Conservation (phyloP, 768 basidiomycete genomes). For the Kwoniella sp. region DNA sequence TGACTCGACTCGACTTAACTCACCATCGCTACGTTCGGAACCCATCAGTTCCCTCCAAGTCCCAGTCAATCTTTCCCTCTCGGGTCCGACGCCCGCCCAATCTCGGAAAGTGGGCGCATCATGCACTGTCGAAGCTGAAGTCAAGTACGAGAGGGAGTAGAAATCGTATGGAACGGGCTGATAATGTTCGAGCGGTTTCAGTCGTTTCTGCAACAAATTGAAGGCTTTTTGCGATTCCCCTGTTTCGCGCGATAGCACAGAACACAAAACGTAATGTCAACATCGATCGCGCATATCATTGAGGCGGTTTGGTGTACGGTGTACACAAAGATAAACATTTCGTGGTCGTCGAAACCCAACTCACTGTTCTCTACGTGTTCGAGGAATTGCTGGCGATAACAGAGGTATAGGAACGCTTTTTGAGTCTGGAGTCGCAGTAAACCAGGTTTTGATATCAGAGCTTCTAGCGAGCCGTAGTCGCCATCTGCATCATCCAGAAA, state of each 20-base stretch:
- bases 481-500: constrained; percentile 41
- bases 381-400: constrained; percentile 53
- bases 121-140: constrained; percentile 51
- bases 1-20: background rate
- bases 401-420: constrained; percentile 51
- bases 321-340: no score
- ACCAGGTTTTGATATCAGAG: constrained; percentile 36
- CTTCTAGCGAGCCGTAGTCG: constrained; percentile 49
- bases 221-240: constrained; percentile 53
- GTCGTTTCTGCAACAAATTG: constrained; percentile 51
- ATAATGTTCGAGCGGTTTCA: constrained; percentile 56
- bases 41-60: constrained; percentile 46
- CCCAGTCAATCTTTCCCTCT: constrained; percentile 47
- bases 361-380: constrained; percentile 52
- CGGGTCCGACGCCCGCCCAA: constrained; percentile 51
- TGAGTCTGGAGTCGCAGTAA: constrained; percentile 43
- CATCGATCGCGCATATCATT: no score
- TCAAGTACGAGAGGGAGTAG: constrained; percentile 53
- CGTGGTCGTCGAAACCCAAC: constrained; percentile 10
- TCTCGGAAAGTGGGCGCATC: constrained; percentile 50
- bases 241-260: no score
- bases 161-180: constrained; percentile 54
- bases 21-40: constrained; percentile 22
- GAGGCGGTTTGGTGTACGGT: no score
- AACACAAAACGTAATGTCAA: no score